These are phyloP conservation scores for Sordariomycetes sp. DNA, from an alignment of 2,329 filamentous ascomycete genomes.

Conservation along the genomic window DNA sequence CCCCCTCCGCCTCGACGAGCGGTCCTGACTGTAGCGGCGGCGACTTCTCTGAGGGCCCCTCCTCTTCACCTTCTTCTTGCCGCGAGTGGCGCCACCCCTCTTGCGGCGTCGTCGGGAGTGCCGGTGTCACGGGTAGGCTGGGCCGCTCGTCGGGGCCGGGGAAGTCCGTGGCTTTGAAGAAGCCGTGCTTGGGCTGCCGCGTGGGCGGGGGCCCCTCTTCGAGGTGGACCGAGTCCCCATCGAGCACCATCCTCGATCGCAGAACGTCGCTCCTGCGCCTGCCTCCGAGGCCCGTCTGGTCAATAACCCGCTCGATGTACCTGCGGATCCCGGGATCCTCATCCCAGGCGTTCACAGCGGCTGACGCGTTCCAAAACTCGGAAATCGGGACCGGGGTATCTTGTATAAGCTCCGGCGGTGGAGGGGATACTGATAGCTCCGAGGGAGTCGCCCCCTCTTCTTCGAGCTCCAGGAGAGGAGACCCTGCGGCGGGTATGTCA, in stretches of 20 bases:
- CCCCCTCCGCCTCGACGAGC: constrained; percentile 67
- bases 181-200: constrained; percentile 9
- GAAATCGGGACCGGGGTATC: constrained; percentile 54
- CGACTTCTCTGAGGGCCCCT: background rate
- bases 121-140: constrained; percentile 81
- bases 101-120: constrained; percentile 29
- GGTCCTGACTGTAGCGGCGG: constrained; percentile 13
- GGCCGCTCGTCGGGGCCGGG: constrained; percentile 71
- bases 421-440: constrained; percentile 4
- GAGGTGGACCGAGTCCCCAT: constrained; percentile 12
- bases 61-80: background rate
- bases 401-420: constrained; percentile 12
- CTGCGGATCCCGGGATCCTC: constrained; percentile 75
- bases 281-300: constrained; percentile 28
- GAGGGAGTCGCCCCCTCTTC: background rate
- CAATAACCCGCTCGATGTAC: constrained; percentile 69
- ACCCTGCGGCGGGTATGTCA: background rate
- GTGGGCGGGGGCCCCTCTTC: background rate
- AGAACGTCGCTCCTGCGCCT: constrained; percentile 11
- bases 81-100: background rate
- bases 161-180: constrained; percentile 73
- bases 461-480: background rate
- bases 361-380: constrained; percentile 9
- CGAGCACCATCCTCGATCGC: background rate
- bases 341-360: constrained; percentile 71